Evolutionary conservation across 2,329 filamentous ascomycete genomes (phyloP).

Genomic region (Epichloe scottii): DNA sequence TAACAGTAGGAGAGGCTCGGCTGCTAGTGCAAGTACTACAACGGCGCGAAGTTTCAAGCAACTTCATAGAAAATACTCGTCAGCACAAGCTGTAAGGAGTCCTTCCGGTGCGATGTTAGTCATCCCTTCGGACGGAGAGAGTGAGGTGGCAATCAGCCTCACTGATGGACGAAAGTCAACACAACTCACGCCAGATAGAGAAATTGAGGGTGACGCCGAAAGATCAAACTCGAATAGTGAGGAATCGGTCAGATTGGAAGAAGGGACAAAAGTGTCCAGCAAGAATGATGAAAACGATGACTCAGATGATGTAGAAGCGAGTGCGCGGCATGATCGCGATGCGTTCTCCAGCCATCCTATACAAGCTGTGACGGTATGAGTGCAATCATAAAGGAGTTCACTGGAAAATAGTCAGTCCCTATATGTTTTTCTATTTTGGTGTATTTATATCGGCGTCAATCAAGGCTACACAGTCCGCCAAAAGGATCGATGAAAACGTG

Average conservation of each 20-base stretch:
- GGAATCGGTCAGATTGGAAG: background rate
- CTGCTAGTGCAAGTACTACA: slow-evolving; percentile 52
- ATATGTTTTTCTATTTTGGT: slow-evolving; percentile 15
- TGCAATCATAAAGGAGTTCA: background rate
- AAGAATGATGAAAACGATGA: background rate
- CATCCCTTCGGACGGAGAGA: slow-evolving; percentile 45
- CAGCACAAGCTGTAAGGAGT: slow-evolving; percentile 34
- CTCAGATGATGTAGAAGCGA: slow-evolving; percentile 7
- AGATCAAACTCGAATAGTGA: background rate
- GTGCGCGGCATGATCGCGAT: slow-evolving; percentile 15
- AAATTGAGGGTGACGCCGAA: background rate
- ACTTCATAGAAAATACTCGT: slow-evolving; percentile 46
- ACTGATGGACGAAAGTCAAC: slow-evolving; percentile 46
- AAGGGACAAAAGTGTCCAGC: background rate
- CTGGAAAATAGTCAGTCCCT: background rate
- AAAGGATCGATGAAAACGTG: background rate
- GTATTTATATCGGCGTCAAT: slow-evolving; percentile 9
- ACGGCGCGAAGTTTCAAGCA: slow-evolving; percentile 54
- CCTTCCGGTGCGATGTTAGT: slow-evolving; percentile 28
- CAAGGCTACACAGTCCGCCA: background rate
- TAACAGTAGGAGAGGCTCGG: slow-evolving; percentile 44
- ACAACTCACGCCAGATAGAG: slow-evolving; percentile 35
- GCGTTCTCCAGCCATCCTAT: slow-evolving; percentile 17
- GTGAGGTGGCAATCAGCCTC: slow-evolving; percentile 46
- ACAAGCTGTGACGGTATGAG: slow-evolving; percentile 22